phyloP scores from a whole-genome alignment of 768 basidiomycete species.

The Rhodotorula kratochvilovae region DNA sequence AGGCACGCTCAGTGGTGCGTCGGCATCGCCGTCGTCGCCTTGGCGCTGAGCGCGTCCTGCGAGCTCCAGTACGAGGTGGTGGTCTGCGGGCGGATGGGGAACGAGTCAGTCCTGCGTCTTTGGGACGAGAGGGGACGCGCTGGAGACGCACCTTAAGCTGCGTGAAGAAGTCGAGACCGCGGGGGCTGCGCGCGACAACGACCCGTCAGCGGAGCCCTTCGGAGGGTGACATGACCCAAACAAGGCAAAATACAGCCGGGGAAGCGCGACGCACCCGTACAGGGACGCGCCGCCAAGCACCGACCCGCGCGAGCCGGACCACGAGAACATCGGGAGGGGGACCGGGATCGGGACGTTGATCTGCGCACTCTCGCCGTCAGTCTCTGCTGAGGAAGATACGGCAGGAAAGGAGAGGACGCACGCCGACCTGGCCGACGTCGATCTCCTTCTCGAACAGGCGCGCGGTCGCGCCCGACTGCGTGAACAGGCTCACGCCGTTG shows the following conservation, averaged over 20 bases:
- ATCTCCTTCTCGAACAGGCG: constrained; percentile 83
- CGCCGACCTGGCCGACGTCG: constrained; percentile 69
- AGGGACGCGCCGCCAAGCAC: constrained; percentile 58
- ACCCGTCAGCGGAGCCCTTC: not conserved
- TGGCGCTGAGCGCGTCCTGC: constrained; percentile 53
- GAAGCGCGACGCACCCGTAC: constrained; percentile 70
- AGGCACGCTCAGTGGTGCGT: constrained; percentile 29
- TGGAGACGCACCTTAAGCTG: constrained; percentile 64
- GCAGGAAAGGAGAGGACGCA: not conserved
- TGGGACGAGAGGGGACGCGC: not conserved
- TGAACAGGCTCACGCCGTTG: constrained; percentile 93
- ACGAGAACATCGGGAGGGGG: constrained; percentile 84
- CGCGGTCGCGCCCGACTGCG: constrained; percentile 90
- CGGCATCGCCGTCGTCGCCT: constrained; percentile 47
- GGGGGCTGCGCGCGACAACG: not conserved
- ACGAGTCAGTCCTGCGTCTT: not conserved
- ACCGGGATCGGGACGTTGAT: constrained; percentile 53
- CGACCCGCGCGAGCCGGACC: constrained; percentile 75
- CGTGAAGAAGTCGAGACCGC: constrained; percentile 92
- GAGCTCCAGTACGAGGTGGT: constrained; percentile 88
- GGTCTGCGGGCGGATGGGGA: constrained; percentile 55
- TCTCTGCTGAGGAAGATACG: not conserved
- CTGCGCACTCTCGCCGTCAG: no score
- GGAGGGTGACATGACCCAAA: no score
- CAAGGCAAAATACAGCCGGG: no score